Percentiles rank a stretch among this genome's conserved stretches.
These are phyloP conservation scores for Eremomyces bilateralis DNA, from an alignment of 495 filamentous ascomycete genomes.

Conservation along the genomic window DNA sequence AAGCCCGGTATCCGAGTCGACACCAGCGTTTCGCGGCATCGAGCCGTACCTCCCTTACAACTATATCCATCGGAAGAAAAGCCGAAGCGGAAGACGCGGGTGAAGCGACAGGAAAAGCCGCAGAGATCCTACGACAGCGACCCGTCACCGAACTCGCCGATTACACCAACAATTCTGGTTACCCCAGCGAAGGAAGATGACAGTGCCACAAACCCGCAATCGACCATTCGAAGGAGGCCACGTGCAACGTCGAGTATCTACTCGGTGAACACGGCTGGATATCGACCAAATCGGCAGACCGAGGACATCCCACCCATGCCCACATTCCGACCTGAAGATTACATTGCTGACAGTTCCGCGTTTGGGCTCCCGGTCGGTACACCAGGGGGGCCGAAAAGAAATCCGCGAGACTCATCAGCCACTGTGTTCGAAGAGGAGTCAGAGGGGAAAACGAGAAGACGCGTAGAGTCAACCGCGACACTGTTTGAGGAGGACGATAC, in stretches of 20 bases:
- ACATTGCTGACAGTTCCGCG: background rate
- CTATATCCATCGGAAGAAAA: background rate
- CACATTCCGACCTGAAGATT: conserved; percentile 26
- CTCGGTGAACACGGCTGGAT: conserved; percentile 32
- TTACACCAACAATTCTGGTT: conserved; percentile 37
- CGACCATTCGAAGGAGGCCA: conserved; percentile 11
- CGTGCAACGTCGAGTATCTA: conserved; percentile 44
- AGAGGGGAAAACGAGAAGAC: conserved; percentile 3
- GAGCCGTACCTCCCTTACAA: background rate
- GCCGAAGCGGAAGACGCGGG: background rate
- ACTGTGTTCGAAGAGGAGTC: conserved; percentile 16
- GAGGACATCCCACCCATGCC: conserved; percentile 41
- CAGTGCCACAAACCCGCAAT: conserved; percentile 20
- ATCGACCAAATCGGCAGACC: conserved; percentile 11
- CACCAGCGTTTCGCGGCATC: background rate
- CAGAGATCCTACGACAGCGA: background rate
- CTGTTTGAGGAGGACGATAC: conserved; percentile 34
- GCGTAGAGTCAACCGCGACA: conserved; percentile 26
- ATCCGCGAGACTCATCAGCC: conserved; percentile 8
- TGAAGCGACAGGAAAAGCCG: background rate
- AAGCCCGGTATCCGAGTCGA: background rate
- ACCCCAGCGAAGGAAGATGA: conserved; percentile 44
- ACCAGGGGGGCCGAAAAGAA: background rate
- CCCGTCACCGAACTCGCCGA: background rate
- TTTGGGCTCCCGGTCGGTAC: conserved; percentile 11